A percentile compares a stretch with the other conserved stretches of the same genome.
Evolutionary conservation across 1,284 basidiomycete genomes (phyloP).

Genomic region (Trichosporon ovoides): DNA sequence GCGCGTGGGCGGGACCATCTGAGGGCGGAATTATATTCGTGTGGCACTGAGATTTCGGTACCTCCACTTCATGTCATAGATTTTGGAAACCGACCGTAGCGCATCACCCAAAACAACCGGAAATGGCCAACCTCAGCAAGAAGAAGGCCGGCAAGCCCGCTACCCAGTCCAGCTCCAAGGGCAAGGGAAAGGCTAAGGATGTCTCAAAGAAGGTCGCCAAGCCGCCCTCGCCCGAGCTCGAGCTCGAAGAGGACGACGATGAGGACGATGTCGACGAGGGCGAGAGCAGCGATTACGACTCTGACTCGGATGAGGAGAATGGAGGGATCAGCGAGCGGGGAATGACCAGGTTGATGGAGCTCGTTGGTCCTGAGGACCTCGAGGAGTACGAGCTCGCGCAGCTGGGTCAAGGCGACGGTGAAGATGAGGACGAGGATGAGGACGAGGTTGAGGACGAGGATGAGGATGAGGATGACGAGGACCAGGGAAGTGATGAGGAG

Average conservation of each 20-base stretch:
- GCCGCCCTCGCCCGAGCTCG: slow-evolving; percentile 13
- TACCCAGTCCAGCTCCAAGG: slow-evolving; percentile 19
- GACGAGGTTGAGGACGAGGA: slow-evolving; percentile 63
- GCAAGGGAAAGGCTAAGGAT: slow-evolving; percentile 17
- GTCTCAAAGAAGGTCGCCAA: slow-evolving; percentile 14
- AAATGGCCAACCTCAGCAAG: slow-evolving; percentile 36
- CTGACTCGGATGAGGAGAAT: slow-evolving; percentile 68
- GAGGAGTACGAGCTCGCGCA: slow-evolving; percentile 36
- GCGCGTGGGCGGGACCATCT: background rate
- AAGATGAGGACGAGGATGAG: slow-evolving; percentile 57
- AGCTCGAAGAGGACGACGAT: slow-evolving; percentile 11
- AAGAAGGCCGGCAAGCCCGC: slow-evolving; percentile 31
- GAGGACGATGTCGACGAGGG: slow-evolving; percentile 27
- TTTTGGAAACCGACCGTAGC: slow-evolving; percentile 12
- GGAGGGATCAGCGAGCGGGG: slow-evolving; percentile 81
- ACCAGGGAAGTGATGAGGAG: slow-evolving; percentile 48
- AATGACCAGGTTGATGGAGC: slow-evolving; percentile 60
- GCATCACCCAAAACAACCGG: slow-evolving; percentile 7
- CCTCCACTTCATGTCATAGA: slow-evolving; percentile 16
- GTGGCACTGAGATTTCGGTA: background rate
- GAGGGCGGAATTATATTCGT: slow-evolving; percentile 7
- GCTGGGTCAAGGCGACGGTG: slow-evolving; percentile 25
- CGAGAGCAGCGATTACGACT: slow-evolving; percentile 30
- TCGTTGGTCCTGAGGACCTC: slow-evolving; percentile 54
- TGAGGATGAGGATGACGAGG: slow-evolving; percentile 55